Evolutionary conservation across 345 rosid genomes (phyloP).

Genomic region (Hypericum perforatum): DNA sequence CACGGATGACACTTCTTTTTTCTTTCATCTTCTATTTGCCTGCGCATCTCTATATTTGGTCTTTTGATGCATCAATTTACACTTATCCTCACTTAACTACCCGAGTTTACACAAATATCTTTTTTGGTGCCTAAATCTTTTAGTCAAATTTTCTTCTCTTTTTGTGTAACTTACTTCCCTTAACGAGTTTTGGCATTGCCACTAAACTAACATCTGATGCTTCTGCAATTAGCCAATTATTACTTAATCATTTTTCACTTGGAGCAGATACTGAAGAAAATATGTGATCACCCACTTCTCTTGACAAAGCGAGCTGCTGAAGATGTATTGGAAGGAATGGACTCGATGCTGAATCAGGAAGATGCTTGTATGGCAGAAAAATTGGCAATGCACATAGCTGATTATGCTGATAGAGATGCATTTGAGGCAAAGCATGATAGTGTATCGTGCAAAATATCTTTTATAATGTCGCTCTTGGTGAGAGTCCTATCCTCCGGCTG

Average conservation of each 20-base stretch:
- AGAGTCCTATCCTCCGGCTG: constrained; percentile 20
- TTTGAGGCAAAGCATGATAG: constrained; percentile 70
- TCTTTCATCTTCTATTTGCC: too few relatives aligned
- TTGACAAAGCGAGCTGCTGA: constrained; percentile 79
- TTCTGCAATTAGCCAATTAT: not conserved
- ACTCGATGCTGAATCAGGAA: constrained; percentile 56
- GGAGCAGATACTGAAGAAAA: constrained; percentile 89
- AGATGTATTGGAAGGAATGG: constrained; percentile 91
- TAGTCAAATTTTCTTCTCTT: too few relatives aligned
- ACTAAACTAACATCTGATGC: not conserved
- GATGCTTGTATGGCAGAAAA: constrained; percentile 78
- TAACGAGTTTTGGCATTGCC: too few relatives aligned
- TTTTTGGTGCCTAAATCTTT: too few relatives aligned
- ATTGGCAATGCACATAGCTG: constrained; percentile 85
- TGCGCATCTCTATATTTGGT: too few relatives aligned
- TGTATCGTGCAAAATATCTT: constrained; percentile 88
- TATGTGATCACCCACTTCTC: constrained; percentile 72
- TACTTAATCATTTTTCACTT: constrained; percentile 10
- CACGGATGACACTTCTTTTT: too few relatives aligned
- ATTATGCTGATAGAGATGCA: constrained; percentile 56
- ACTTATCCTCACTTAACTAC: too few relatives aligned
- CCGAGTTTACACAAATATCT: too few relatives aligned
- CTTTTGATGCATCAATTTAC: too few relatives aligned
- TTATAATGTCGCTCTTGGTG: constrained; percentile 72
- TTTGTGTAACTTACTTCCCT: too few relatives aligned